Evolutionary conservation across 1,284 basidiomycete genomes (phyloP), one percentile per base, ranked within the genome.

Genomic region (Thecaphora thlaspeos): DNA sequence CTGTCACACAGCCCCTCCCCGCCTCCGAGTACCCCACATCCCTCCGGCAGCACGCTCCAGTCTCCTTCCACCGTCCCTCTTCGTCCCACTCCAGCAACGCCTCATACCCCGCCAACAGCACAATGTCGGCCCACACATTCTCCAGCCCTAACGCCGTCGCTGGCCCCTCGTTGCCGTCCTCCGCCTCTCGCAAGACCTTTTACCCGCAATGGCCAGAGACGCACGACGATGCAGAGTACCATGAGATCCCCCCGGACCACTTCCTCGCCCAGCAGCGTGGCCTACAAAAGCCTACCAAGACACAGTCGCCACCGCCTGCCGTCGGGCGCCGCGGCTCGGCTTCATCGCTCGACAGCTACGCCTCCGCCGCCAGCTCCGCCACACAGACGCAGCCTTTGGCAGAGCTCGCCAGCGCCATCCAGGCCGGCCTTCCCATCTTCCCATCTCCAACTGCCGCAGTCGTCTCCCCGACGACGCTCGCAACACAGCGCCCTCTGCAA

Each of bases 251-350:
- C 19, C 60, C 70, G 12, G 59, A 68, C 48, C 70, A 71, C 30
- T 71, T 71, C 47, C 46, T 71, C 21, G 70, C 70, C 10, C 68
- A 70, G 46, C 67, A 70, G 32, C 48, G 60, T 23, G 57, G 57
- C n/a, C 11, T 48, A 23, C 44, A 57, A 39, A 65, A 65, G 32
- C 30, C 53, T 9, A 46, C 41, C 34, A 43, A n/a, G n/a, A n/a
- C n/a, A n/a, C n/a, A n/a, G n/a, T 41, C 17, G 23, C 50, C 21
- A 26, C 23, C 46, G 30, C 48, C 37, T 53, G 52, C 28, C 19
- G 17, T 9, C 40, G 28, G 39, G 51, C 19, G n/a, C 34, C 7
- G 34, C 41, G 28, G 50, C 37, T 56, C 56, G 4, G 12, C 49
- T 7, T 37, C 37, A 5, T 46, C 51, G 38, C 41, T 32, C 41